These are phyloP conservation scores for Canna indica DNA, from an alignment of 176 grass and related monocot species.

Conservation along the genomic window DNA sequence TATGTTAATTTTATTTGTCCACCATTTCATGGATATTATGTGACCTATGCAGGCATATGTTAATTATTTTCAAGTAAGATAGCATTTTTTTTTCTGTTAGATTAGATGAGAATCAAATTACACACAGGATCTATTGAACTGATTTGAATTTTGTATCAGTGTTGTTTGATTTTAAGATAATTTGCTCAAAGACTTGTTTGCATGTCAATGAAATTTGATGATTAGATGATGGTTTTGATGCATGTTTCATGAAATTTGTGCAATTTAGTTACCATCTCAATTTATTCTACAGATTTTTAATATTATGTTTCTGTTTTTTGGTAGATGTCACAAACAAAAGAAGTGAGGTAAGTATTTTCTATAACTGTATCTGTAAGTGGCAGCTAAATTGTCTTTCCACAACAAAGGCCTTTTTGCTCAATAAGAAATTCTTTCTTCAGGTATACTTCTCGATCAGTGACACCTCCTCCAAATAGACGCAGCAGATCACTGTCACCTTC, in stretches of 20 bases:
- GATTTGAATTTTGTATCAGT: too few relatives aligned
- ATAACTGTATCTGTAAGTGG: not conserved
- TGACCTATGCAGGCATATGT: too few relatives aligned
- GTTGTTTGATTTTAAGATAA: too few relatives aligned
- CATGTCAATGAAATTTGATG: too few relatives aligned
- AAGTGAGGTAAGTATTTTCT: conserved; percentile 68
- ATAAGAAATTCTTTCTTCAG: conserved; percentile 22
- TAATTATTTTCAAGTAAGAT: too few relatives aligned
- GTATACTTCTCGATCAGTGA: conserved; percentile 90
- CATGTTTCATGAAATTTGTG: not conserved
- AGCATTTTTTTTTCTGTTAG: too few relatives aligned
- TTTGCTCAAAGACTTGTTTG: too few relatives aligned
- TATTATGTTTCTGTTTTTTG: not conserved
- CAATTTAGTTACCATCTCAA: not conserved
- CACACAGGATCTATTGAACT: too few relatives aligned
- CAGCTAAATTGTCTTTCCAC: conserved; percentile 15
- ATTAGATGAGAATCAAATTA: too few relatives aligned
- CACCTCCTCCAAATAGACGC: conserved; percentile 45
- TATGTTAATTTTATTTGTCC: too few relatives aligned
- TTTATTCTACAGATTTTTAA: not conserved
- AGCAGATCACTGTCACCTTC: conserved; percentile 41
- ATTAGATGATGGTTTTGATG: not conserved
- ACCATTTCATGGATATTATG: too few relatives aligned
- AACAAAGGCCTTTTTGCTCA: not conserved
- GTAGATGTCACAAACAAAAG: conserved; percentile 86